Base-by-base conservation (phyloP, 1,139 yeast genomes). In the Debaryomyces fabryi region DNA sequence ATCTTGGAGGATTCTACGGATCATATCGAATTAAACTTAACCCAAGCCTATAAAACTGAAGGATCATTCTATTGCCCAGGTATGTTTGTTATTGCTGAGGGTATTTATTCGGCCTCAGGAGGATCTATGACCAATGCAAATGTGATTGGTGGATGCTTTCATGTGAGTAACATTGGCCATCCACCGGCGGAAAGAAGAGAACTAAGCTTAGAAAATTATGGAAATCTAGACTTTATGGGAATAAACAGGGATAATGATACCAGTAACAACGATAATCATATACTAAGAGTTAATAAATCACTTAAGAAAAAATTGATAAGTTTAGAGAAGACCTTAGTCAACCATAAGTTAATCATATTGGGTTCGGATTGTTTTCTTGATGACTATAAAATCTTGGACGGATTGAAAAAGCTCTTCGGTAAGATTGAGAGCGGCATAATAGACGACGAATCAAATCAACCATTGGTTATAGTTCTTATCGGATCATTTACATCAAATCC, bases 101-200 rank as follows among this genome's bases (percentile, higher is more conserved):
- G 99, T 12, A 82, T 89, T 21, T 89, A 88, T 59, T 80, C 89
- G 0, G 84, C 82, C 6, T 79, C 83, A 18, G 87, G 86, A 21
- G 81, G 78, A 36, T 55, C 64, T 29, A 59, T 58, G 44, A 57
- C 62, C 18, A 58, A 65, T 8, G 57, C 60, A 35, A 62, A 65
- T 45, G 68, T 70, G 34, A 64, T 71, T 25, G 76, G 78, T 24
- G 81, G 81, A 3, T 69, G 74, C 44, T 91, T 93, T 60, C 83
- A 86, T 53, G 96, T 88, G 1, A 79, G 88, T 33, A 80, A 87
- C 12, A 75, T 92, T 46, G 88, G 88, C 1, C 97, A 90, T 51
- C 99, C 99, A 1, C 92, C 96, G 0, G 86, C 91, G 2, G 99
- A 93, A 63, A 74, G 81, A 55, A 73, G 98, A 51, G 85, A 79